phyloP scores from a whole-genome alignment of 139 green algal genomes.

The Desmodesmus armatus region DNA sequence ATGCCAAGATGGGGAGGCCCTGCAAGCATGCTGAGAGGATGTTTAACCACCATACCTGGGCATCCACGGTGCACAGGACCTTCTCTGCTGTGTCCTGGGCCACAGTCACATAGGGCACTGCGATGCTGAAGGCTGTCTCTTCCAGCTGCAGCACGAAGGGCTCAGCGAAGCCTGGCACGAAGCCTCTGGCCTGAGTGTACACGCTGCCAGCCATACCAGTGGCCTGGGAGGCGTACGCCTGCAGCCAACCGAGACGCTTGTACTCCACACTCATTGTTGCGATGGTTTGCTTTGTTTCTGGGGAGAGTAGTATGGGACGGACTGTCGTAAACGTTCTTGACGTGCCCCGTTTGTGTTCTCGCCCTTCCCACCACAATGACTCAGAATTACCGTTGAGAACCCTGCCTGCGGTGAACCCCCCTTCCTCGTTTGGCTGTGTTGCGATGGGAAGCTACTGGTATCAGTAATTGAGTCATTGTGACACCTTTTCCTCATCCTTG shows the following conservation, averaged over 20 bases:
- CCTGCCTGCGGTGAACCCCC: too few species aligned
- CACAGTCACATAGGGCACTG: conserved; percentile 36
- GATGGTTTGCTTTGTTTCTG: neutral
- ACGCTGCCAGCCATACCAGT: conserved; percentile 1
- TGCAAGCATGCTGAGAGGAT: neutral
- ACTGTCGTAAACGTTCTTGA: neutral
- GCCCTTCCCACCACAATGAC: too few species aligned
- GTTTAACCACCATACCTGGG: conserved; percentile 16
- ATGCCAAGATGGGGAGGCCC: too few species aligned
- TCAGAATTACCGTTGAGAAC: too few species aligned
- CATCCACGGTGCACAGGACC: conserved; percentile 16
- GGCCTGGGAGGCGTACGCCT: conserved; percentile 26
- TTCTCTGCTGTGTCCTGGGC: conserved; percentile 32
- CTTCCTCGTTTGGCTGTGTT: neutral
- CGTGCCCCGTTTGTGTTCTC: too few species aligned
- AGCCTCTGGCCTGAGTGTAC: conserved; percentile 38
- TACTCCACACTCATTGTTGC: neutral
- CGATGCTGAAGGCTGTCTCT: conserved; percentile 10
- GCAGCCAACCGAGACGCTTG: conserved; percentile 38
- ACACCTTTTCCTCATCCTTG: too few species aligned
- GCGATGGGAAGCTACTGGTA: too few species aligned
- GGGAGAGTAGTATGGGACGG: neutral
- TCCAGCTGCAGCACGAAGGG: conserved; percentile 20
- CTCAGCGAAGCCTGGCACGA: conserved; percentile 39
- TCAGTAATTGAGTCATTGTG: too few species aligned